A percentile compares a stretch with the other conserved stretches of the same genome.
Conservation (phyloP, 441 rosid genomes). For the Dalechampia spathulata region DNA sequence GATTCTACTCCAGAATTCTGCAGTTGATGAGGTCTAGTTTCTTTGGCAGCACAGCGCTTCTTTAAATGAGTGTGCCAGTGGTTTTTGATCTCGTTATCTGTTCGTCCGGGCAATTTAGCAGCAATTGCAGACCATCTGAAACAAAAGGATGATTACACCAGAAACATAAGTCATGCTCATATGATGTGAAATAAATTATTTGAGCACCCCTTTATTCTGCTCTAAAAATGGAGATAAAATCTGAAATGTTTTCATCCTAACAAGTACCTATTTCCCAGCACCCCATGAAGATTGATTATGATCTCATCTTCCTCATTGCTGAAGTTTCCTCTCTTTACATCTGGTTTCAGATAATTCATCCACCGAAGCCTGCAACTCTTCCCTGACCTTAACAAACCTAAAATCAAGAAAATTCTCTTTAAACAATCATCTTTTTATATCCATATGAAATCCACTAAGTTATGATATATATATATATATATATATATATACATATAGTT, state of each 20-base stretch:
- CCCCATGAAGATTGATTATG: conserved; percentile 23
- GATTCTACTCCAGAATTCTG: not conserved
- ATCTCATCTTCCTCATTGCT: conserved; percentile 31
- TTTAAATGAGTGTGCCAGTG: conserved; percentile 9
- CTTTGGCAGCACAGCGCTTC: not conserved
- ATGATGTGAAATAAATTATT: too few species aligned
- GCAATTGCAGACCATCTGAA: conserved; percentile 14
- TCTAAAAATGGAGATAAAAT: too few species aligned
- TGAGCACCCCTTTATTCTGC: too few species aligned
- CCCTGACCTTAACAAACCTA: conserved; percentile 36
- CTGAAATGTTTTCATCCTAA: too few species aligned
- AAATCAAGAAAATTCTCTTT: not conserved
- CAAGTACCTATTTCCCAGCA: conserved; percentile 36
- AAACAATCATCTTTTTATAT: too few species aligned
- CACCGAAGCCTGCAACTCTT: conserved; percentile 48
- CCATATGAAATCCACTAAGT: too few species aligned
- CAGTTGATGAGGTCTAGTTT: too few species aligned
- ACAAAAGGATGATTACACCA: too few species aligned
- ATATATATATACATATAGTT: too few species aligned
- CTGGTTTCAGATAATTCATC: conserved; percentile 40
- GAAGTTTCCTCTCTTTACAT: conserved; percentile 29
- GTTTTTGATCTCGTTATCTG: conserved; percentile 11
- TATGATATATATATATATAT: too few species aligned
- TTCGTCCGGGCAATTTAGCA: conserved; percentile 3
- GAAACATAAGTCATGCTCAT: too few species aligned